Evolutionary conservation across 1,139 yeast species (phyloP), one percentile per base, ranked within the genome.

Genomic region (Kluyveromyces sp.): DNA sequence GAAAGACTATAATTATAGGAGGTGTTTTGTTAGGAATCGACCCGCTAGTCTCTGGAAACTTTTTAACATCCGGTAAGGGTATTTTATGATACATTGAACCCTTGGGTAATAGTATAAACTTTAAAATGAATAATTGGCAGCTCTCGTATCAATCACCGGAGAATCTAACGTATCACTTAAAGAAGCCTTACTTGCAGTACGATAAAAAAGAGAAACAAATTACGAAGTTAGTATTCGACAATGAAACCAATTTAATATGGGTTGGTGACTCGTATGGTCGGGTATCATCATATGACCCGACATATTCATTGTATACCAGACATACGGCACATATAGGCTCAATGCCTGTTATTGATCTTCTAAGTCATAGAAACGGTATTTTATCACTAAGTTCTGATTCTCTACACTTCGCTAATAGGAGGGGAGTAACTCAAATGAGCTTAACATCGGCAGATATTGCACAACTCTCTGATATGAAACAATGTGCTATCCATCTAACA

Each of bases 191-290:
- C 42, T 53, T 58, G 41, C 50, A 60, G 29, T 62, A 56, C 45
- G 66, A 63, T 46, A 58, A 56, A 34, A 59, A 56, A 42, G 59
- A 57, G 21, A 63, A 63, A 48, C 54, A 56, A 34, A 53, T 56
- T 4, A 60, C 63, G 2, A 59, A 55, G 37, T 45, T 66, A 3
- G 57, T 69, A 28, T 89, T 89, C 63, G 97, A 92, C 65, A 75
- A 75, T 41, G 68, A 75, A 26, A 78, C 81, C 49, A 92, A 89
- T 57, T 69, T 90, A 40, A 62, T 90, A 3, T 92, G 97, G 97
- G 73, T 83, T 3, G 96, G 96, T n/a, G 92, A 85, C 60, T 68
- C 58, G 3, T 60, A 66, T 55, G 83, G 83, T 6, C 65, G 68
- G 45, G 62, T 77, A 10, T 67, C 75, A 0, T 74, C 81, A 0